Evolutionary conservation across 805 yeast species (phyloP).

Genomic region (Zygosaccharomyces siamensis): DNA sequence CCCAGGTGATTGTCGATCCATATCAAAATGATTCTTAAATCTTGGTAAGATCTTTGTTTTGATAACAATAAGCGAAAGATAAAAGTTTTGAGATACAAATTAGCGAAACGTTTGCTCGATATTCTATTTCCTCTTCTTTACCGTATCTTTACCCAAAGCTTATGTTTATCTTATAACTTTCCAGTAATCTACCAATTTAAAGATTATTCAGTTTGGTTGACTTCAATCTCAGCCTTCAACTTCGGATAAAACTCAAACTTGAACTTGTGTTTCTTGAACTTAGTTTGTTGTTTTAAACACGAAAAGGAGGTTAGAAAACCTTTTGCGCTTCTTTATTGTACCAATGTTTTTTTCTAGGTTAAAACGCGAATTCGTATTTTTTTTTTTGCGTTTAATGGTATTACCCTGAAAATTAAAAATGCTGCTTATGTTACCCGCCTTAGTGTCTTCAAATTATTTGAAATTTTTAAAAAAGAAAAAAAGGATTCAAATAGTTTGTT

Average conservation of each 20-base stretch:
- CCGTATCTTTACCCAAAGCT: neutral
- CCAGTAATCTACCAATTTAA: neutral
- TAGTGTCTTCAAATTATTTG: too few relatives aligned
- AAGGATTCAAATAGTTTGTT: conserved; percentile 3
- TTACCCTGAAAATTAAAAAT: neutral
- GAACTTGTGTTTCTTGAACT: neutral
- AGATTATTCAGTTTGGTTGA: neutral
- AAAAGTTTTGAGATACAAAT: neutral
- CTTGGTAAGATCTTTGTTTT: neutral
- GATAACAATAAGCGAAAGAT: neutral
- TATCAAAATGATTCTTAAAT: neutral
- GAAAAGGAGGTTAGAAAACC: conserved; percentile 2
- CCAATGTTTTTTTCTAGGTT: conserved; percentile 1
- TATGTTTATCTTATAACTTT: neutral
- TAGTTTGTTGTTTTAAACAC: conserved; percentile 3
- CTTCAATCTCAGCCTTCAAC: neutral
- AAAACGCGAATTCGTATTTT: neutral
- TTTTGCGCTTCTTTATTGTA: conserved; percentile 3
- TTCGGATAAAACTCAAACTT: neutral
- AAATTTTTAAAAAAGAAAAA: neutral
- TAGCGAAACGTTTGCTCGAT: neutral
- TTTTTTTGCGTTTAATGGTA: neutral
- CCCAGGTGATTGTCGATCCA: conserved; percentile 10
- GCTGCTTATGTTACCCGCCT: too few relatives aligned
- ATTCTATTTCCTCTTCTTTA: neutral